Percentiles rank a stretch among this genome's conserved stretches.
phyloP scores from a whole-genome alignment of 192 early-diverging fungal species.

The Podila minutissima region DNA sequence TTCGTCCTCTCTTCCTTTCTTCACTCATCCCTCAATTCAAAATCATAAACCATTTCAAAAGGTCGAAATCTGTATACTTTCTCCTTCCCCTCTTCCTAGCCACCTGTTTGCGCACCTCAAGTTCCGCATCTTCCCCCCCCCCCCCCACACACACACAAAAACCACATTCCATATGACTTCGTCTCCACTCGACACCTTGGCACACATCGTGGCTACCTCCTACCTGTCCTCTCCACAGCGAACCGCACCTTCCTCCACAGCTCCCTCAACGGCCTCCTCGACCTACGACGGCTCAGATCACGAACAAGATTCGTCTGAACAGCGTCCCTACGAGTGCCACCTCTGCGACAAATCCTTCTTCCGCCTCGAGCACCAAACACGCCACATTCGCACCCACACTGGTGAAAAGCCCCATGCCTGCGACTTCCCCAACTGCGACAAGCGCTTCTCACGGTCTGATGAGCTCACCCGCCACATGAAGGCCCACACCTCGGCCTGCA shows the following conservation, averaged over 20 bases:
- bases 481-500: conserved; percentile 64
- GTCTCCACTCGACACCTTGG: background rate
- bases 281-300: conserved; percentile 29
- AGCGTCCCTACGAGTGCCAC: conserved; percentile 78
- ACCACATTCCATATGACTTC: background rate
- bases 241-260: background rate
- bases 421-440: conserved; percentile 79
- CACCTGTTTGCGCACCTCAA: background rate
- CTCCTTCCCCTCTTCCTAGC: background rate
- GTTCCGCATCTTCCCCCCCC: background rate
- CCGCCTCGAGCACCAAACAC: conserved; percentile 83
- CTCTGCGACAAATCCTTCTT: conserved; percentile 81
- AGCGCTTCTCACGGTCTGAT: conserved; percentile 81
- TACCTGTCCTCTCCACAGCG: background rate
- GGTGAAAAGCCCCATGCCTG: conserved; percentile 86
- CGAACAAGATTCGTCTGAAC: conserved; percentile 17
- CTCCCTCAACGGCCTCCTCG: conserved; percentile 16
- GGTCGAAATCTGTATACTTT: background rate
- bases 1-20: background rate
- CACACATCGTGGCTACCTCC: background rate
- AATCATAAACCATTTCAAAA: background rate
- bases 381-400: conserved; percentile 85
- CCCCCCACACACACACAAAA: background rate
- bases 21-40: background rate
- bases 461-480: conserved; percentile 81